Base-by-base conservation (phyloP, 768 basidiomycete species). In the Mycena crocata region DNA sequence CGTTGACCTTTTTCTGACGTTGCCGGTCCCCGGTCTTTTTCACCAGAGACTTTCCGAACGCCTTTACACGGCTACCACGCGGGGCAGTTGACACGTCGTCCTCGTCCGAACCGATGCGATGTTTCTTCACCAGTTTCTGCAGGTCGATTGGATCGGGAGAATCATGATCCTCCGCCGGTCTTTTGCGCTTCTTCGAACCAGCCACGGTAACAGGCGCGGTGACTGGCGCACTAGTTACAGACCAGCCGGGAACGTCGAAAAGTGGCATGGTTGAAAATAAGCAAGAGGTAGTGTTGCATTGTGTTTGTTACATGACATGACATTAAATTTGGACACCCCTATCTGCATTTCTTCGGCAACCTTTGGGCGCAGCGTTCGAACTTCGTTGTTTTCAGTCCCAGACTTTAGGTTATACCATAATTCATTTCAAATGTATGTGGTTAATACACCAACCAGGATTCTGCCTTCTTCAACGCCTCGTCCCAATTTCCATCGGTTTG, bases 231-330 rank as follows among this genome's bases (percentile, higher is more conserved):
- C 81, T 74, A 39, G 83, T 77, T 17, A 92, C 78, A 32, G 86
- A 83, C 91, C 91, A 93, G 21, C 91, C 91, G 5, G 90, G 87
- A 23, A 92, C 87, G 45, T 90, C 81, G 76, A 93, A 92, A 68
- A 87, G 79, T 62, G 84, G 74, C 84, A 85, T 86, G 24, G 64
- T 48, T n/a, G n/a, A 34, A 39, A 52, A 40, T 4, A 31, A 31
- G 48, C 56, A 26, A 52, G 30, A 50, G 30, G 60, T n/a, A 51
- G 15, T 7, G 32, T 40, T 61, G 42, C 54, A 54, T 39, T 61
- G n/a, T 62, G 64, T 65, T 54, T 59, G 50, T 32, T 7, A 26
- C 10, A 19, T 23, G 23, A 3, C 44, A 7, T 7, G 23, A 45
- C 15, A 8, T n/a, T n/a, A n/a, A n/a, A n/a, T n/a, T n/a, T n/a